Conservation (phyloP, 2,329 filamentous ascomycete species). For the Botrytis cinerea region DNA sequence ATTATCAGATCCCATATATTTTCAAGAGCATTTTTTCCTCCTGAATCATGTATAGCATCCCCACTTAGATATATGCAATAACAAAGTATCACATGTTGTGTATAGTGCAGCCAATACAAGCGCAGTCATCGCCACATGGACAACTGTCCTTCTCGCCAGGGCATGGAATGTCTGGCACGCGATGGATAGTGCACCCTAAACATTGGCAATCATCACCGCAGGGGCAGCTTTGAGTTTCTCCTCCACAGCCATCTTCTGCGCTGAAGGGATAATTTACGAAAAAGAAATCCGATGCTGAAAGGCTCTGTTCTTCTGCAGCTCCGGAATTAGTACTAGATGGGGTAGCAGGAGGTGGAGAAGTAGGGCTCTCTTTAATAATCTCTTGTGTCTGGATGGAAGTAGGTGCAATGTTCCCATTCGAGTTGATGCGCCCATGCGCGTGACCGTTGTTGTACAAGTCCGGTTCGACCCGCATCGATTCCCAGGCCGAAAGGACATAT, state of each 20-base stretch:
- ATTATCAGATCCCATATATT: not conserved
- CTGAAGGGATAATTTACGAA: slow-evolving; percentile 58
- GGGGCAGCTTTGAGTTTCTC: slow-evolving; percentile 53
- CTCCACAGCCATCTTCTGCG: slow-evolving; percentile 49
- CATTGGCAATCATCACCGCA: slow-evolving; percentile 63
- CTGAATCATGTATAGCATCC: not conserved
- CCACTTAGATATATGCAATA: not conserved
- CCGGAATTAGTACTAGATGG: slow-evolving; percentile 38
- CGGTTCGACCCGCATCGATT: slow-evolving; percentile 34
- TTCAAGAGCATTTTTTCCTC: not conserved
- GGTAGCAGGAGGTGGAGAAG: slow-evolving; percentile 37
- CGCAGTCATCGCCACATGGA: slow-evolving; percentile 59
- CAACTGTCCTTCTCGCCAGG: slow-evolving; percentile 51
- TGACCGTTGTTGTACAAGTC: slow-evolving; percentile 31
- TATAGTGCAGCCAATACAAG: slow-evolving; percentile 58
- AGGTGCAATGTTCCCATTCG: slow-evolving; percentile 22
- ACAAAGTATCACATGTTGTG: slow-evolving; percentile 41
- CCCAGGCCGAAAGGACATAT: slow-evolving; percentile 52
- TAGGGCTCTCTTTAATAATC: slow-evolving; percentile 21
- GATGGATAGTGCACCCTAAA: slow-evolving; percentile 57
- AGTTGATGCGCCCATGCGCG: slow-evolving; percentile 25
- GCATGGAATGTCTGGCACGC: slow-evolving; percentile 38
- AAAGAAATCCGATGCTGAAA: slow-evolving; percentile 55
- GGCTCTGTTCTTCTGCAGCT: slow-evolving; percentile 51
- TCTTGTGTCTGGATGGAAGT: slow-evolving; percentile 1